phyloP scores from a whole-genome alignment of 352 stramenopile genomes.

The Phytophthora pseudosyringae region DNA sequence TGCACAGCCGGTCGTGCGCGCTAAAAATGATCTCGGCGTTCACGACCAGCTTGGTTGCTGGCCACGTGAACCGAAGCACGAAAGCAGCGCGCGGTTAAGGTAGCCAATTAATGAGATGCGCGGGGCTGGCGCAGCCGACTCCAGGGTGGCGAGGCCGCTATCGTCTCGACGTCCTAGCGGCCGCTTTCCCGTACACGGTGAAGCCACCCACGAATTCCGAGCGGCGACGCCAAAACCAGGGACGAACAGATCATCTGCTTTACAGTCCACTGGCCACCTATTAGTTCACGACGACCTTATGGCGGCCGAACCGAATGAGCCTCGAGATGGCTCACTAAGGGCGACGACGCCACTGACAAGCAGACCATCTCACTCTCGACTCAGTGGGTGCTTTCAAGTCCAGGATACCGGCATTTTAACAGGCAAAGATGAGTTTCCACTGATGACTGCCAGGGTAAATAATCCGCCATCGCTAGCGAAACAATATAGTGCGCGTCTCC shows the following conservation, averaged over 20 bases:
- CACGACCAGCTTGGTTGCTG: too few relatives aligned
- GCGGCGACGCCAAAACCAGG: conserved; percentile 3
- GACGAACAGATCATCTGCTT: conserved; percentile 5
- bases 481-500: conserved; percentile 16
- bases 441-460: conserved; percentile 5
- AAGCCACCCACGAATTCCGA: conserved; percentile 18
- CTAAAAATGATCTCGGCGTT: too few relatives aligned
- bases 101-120: conserved; percentile 25
- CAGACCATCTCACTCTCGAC: conserved; percentile 5
- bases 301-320: conserved; percentile 1
- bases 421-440: conserved; percentile 14
- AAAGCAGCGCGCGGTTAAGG: neutral
- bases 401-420: conserved; percentile 4
- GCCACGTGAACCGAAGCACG: too few relatives aligned
- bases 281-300: conserved; percentile 34
- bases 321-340: conserved; percentile 14
- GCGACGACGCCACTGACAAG: neutral
- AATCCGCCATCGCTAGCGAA: conserved; percentile 4
- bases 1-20: too few relatives aligned
- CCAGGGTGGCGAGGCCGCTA: conserved; percentile 6
- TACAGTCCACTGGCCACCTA: conserved; percentile 26
- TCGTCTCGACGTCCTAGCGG: conserved; percentile 13
- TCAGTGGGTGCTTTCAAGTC: conserved; percentile 21
- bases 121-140: conserved; percentile 12
- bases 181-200: conserved; percentile 15